Conservation (phyloP, 768 basidiomycete genomes). For the Mycena filopes region DNA sequence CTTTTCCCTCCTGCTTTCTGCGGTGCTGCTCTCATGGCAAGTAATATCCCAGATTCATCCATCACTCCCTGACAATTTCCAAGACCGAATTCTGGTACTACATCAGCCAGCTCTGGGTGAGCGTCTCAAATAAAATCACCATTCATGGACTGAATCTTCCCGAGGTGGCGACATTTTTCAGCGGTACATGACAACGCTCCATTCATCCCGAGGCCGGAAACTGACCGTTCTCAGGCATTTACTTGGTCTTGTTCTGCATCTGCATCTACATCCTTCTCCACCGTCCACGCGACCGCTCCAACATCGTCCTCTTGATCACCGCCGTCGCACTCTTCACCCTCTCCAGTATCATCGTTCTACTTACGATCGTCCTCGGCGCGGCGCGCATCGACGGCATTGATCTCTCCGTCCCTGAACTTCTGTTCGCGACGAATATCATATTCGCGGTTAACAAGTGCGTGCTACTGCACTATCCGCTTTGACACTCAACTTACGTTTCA, state of each 20-base stretch:
- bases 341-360: slow-evolving; percentile 40
- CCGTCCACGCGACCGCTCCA: slow-evolving; percentile 32
- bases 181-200: not conserved
- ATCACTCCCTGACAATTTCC: not conserved
- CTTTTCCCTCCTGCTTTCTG: not conserved
- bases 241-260: slow-evolving; percentile 42
- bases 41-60: no score
- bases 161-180: slow-evolving; percentile 15
- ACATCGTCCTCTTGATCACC: slow-evolving; percentile 40
- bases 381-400: slow-evolving; percentile 36
- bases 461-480: not conserved
- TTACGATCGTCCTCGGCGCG: slow-evolving; percentile 42
- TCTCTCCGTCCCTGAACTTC: slow-evolving; percentile 39
- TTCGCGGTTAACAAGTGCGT: slow-evolving; percentile 48
- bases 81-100: slow-evolving; percentile 13
- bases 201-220: not conserved
- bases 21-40: no score
- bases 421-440: slow-evolving; percentile 40
- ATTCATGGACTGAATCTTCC: not conserved
- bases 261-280: slow-evolving; percentile 42
- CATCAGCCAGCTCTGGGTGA: slow-evolving; percentile 2
- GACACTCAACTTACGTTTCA: not conserved
- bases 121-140: not conserved
- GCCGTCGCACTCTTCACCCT: slow-evolving; percentile 42
- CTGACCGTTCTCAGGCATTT: slow-evolving; percentile 34